Base-by-base conservation (phyloP, 306 rosid species). In the Lathyrus oleraceus region DNA sequence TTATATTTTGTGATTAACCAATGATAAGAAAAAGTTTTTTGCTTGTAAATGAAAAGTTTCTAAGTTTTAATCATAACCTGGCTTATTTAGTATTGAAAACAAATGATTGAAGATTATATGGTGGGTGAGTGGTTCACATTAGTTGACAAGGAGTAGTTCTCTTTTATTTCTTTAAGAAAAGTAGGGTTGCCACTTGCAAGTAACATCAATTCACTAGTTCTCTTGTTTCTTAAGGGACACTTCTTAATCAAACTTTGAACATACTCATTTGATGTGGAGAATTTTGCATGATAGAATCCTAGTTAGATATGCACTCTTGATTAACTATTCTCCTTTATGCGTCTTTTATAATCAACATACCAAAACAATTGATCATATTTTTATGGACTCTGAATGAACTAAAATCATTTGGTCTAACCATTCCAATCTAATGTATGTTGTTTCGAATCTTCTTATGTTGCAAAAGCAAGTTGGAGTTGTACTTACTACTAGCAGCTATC, bases 91-190 rank as follows among this genome's bases (percentile, higher is more conserved):
- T 59, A 52, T 72, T 47, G 21, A 20, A 79, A 78, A 61, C 52
- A 76, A 73, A 87, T 79, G 79, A 86, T 85, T 81, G 83, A 79
- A 79, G 84, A 42, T 25, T 28, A 56, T 15, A 32, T 32, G 38
- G 38, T 32, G 38, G 79, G 65, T 75, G 48, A 8, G 69, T 43
- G 20, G 63, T 64, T 71, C 54, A 14, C 71, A 76, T 64, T 74
- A 82, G 85, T 81, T 86, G 71, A 48, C 47, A 58, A 21, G 65
- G 49, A 62, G 57, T 28, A 17, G 38, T 32, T 32, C 38, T 74
- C 65, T 68, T 12, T 27, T 52, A 39, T 52, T 47, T 19, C 15
- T 13, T 43, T 12, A 43, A 13, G 16, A 51, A 43, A 36, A 59
- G 6, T 11, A 43, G 57, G 62, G 78, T 61, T 72, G 56, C 4